Conservation (phyloP, 768 basidiomycete species). For the Mycena leptocephala region DNA sequence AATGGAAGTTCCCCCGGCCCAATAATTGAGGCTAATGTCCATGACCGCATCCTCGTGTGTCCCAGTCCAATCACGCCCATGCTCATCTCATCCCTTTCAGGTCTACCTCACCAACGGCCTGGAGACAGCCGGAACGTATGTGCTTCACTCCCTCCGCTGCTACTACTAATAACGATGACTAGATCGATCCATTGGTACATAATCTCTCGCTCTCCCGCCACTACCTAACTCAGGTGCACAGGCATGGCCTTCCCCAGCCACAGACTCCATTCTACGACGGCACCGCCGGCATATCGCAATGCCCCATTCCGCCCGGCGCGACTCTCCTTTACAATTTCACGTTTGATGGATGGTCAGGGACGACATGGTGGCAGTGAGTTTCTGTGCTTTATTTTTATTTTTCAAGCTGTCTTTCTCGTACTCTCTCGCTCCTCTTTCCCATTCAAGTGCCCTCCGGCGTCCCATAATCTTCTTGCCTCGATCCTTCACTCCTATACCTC, state of each 20-base stretch:
- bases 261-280: constrained; percentile 66
- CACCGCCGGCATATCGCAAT: constrained; percentile 62
- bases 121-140: constrained; percentile 46
- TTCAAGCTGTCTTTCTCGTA: too few species aligned
- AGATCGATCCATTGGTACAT: constrained; percentile 49
- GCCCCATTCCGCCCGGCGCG: constrained; percentile 66
- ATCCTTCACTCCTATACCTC: too few species aligned
- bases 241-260: constrained; percentile 51
- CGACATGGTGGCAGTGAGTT: constrained; percentile 66
- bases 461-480: too few species aligned
- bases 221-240: neutral
- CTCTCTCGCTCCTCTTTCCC: too few species aligned
- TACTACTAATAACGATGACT: neutral
- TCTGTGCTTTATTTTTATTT: neutral
- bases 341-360: constrained; percentile 60
- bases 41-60: constrained; percentile 50
- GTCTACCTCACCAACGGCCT: constrained; percentile 52
- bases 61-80: neutral
- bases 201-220: neutral
- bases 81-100: neutral
- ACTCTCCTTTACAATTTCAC: constrained; percentile 58
- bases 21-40: constrained; percentile 55
- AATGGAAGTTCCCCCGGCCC: constrained; percentile 62
- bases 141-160: neutral
- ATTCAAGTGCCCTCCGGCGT: too few species aligned